Percentiles rank a stretch among this genome's conserved stretches.
Conservation (phyloP, 495 filamentous ascomycete genomes). For the Friedmanniomyces simplex region DNA sequence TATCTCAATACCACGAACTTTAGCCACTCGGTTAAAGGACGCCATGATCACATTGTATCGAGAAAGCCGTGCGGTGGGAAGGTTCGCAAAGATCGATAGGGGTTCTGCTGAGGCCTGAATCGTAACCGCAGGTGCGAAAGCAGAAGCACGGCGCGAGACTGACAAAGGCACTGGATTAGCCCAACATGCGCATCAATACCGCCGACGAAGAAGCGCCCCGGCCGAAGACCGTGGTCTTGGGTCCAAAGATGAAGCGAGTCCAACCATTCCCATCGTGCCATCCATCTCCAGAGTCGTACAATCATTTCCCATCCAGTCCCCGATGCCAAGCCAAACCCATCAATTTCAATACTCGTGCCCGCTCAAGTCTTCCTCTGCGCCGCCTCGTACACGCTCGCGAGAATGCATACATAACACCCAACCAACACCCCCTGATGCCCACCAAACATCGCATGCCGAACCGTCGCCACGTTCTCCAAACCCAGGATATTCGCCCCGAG, state of each 20-base stretch:
- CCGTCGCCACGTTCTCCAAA: constrained; percentile 45
- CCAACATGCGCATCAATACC: no score
- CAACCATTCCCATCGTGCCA: not conserved
- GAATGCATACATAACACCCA: constrained; percentile 56
- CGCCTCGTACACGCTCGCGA: constrained; percentile 73
- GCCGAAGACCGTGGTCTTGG: no score
- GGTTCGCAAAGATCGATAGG: no score
- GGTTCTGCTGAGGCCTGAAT: no score
- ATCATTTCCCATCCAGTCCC: not conserved
- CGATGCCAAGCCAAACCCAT: not conserved
- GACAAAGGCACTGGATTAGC: no score
- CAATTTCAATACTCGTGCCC: not conserved
- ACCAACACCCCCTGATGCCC: constrained; percentile 60
- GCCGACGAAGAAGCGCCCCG: no score
- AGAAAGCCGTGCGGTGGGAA: no score
- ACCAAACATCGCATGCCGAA: constrained; percentile 59
- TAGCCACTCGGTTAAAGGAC: no score
- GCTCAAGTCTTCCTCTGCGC: constrained; percentile 55
- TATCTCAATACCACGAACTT: no score
- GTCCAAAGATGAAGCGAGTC: not conserved
- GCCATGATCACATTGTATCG: no score
- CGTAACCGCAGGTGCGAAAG: no score
- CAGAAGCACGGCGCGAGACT: no score
- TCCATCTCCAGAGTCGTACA: not conserved
- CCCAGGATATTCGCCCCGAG: constrained; percentile 47